Base-by-base conservation (phyloP, 306 rosid genomes). In the Vigna unguiculata region DNA sequence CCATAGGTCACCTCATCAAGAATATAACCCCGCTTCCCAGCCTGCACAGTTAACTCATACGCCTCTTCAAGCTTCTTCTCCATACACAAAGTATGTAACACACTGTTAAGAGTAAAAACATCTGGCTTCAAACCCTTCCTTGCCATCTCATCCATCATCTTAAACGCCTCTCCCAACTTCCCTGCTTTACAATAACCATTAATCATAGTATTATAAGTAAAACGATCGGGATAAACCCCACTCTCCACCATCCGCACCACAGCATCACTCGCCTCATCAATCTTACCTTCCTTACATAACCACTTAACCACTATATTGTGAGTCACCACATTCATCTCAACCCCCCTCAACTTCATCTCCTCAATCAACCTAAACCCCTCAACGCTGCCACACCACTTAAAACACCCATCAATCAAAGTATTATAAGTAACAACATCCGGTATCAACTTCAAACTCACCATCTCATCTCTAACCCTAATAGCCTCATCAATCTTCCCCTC, bases 391-490 rank as follows among this genome's bases (percentile, higher is more conserved):
- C 76, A 77, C 81, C 80, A 73, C 67, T 77, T 71, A 58, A 90
- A 92, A 80, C 85, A 85, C 76, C 89, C 93, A 75, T 94, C 86
- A 59, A 94, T 78, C 91, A 94, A 78, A 9, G 97, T 94, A 82
- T 94, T 94, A 83, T 90, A 94, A 0, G 96, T 94, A 75, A 94
- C 90, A 81, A 80, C 88, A 84, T 94, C 96, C 0, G 95, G 95
- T 25, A 76, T 38, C 76, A 89, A 45, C 59, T 83, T 89, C 80
- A 88, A 83, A 53, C 43, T 82, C 79, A 80, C 93, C 98, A 94
- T 94, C 80, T 87, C 87, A 62, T 78, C 88, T 78, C 89, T 85
- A 58, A 94, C 72, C 83, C 86, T 78, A 68, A 90, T 40, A 7
- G 98, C 96, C 40, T 90, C 96, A 14, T 87, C 89, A 25, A 92